phyloP scores from a whole-genome alignment of 2,329 filamentous ascomycete species.

The Atkinsonella texensis region DNA sequence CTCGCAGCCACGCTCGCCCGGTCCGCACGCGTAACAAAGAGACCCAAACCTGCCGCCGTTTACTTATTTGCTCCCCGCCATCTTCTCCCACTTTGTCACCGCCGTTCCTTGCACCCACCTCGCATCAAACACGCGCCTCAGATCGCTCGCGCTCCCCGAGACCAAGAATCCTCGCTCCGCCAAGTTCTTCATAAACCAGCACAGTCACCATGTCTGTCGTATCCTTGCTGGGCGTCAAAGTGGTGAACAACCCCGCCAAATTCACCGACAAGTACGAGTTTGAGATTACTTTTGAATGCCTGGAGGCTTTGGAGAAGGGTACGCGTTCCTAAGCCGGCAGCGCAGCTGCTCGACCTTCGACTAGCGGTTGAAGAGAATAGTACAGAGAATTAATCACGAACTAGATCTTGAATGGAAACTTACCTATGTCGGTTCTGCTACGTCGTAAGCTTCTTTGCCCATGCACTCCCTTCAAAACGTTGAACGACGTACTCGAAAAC shows the following conservation, averaged over 20 bases:
- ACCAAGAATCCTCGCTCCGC: neutral
- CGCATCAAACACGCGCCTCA: neutral
- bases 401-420: slow-evolving; percentile 98
- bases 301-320: slow-evolving; percentile 92
- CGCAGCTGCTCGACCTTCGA: neutral
- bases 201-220: slow-evolving; percentile 71
- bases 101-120: slow-evolving; percentile 5
- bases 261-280: slow-evolving; percentile 93
- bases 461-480: slow-evolving; percentile 10
- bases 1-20: neutral
- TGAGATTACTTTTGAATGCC: slow-evolving; percentile 97
- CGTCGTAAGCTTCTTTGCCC: slow-evolving; percentile 54
- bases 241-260: slow-evolving; percentile 92
- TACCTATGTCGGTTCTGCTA: slow-evolving; percentile 96
- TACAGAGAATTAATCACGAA: neutral
- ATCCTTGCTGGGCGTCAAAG: slow-evolving; percentile 86
- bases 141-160: neutral
- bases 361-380: neutral
- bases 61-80: slow-evolving; percentile 5
- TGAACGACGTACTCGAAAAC: neutral
- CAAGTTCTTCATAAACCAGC: slow-evolving; percentile 1
- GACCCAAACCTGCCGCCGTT: neutral
- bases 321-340: slow-evolving; percentile 10
- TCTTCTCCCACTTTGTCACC: slow-evolving; percentile 3
- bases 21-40: neutral